Percentiles rank a stretch among this genome's conserved stretches.
Conservation (phyloP, 1,284 basidiomycete genomes). For the Pholiota adiposa region DNA sequence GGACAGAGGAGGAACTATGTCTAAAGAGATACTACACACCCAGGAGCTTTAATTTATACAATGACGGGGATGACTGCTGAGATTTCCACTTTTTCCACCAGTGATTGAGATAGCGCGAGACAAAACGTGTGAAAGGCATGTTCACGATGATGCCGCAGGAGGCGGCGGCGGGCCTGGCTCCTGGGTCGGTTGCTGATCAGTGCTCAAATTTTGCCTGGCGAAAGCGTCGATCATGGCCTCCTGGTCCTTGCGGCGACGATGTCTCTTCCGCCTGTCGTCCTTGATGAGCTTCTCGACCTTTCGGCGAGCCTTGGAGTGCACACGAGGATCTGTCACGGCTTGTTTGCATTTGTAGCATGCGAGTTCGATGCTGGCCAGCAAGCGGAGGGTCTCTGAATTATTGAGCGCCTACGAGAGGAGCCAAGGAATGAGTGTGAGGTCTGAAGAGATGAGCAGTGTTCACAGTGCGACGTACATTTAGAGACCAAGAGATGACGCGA, state of each 20-base stretch:
- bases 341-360: slow-evolving; percentile 77
- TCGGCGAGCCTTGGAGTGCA: slow-evolving; percentile 64
- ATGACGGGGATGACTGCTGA: background rate
- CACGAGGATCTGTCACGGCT: slow-evolving; percentile 63
- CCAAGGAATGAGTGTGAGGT: background rate
- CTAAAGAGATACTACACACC: slow-evolving; percentile 25
- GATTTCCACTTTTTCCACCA: slow-evolving; percentile 10
- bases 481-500: slow-evolving; percentile 81
- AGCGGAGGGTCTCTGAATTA: slow-evolving; percentile 76
- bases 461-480: slow-evolving; percentile 59
- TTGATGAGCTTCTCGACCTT: slow-evolving; percentile 78
- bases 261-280: slow-evolving; percentile 77
- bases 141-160: slow-evolving; percentile 18
- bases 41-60: slow-evolving; percentile 21
- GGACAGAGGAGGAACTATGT: slow-evolving; percentile 13
- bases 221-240: slow-evolving; percentile 80
- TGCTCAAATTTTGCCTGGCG: slow-evolving; percentile 59
- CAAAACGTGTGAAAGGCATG: slow-evolving; percentile 5
- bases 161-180: slow-evolving; percentile 19
- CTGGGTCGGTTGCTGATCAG: slow-evolving; percentile 28
- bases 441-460: background rate
- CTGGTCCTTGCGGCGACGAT: slow-evolving; percentile 79
- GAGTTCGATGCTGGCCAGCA: slow-evolving; percentile 80
- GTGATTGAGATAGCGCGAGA: slow-evolving; percentile 4
- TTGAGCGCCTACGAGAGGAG: slow-evolving; percentile 64